phyloP scores from a whole-genome alignment of 495 filamentous ascomycete genomes.

The Hypoxylon lienhwacheense region DNA sequence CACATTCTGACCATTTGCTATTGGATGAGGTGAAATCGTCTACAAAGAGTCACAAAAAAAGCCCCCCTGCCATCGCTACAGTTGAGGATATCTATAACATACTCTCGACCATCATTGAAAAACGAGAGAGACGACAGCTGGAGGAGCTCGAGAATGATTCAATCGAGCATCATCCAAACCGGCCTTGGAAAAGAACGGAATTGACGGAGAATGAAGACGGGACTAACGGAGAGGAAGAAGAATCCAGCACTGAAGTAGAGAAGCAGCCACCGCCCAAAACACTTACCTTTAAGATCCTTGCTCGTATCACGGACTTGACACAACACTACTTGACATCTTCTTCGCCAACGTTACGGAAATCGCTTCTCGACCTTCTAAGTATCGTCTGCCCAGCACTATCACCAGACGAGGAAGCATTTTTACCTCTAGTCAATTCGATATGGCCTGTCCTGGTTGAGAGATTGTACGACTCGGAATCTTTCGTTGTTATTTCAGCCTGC shows the following conservation, averaged over 20 bases:
- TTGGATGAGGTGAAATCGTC: constrained; percentile 35
- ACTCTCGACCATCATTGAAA: constrained; percentile 42
- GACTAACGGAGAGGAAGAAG: constrained; percentile 24
- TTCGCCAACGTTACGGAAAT: constrained; percentile 73
- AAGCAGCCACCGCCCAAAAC: constrained; percentile 53
- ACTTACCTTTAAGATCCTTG: constrained; percentile 63
- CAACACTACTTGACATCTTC: constrained; percentile 85
- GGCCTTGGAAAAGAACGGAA: constrained; percentile 45
- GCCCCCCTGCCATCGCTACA: constrained; percentile 22
- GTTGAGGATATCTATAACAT: constrained; percentile 37
- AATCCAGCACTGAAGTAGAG: constrained; percentile 40
- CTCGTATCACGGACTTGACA: constrained; percentile 68
- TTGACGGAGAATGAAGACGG: constrained; percentile 1
- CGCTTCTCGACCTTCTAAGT: constrained; percentile 71
- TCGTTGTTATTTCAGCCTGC: constrained; percentile 70
- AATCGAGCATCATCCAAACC: constrained; percentile 33
- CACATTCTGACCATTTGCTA: constrained; percentile 63
- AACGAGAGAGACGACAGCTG: constrained; percentile 40
- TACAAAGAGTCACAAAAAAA: constrained; percentile 46
- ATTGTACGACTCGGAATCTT: constrained; percentile 73
- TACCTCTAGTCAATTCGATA: constrained; percentile 84
- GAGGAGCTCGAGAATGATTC: constrained; percentile 41
- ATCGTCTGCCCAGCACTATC: constrained; percentile 69
- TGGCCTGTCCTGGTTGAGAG: constrained; percentile 78
- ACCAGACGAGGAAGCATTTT: constrained; percentile 73